Percentiles rank a stretch among this genome's conserved stretches.
Evolutionary conservation across 805 yeast species (phyloP).

Genomic region (Suhomyces faveliae): DNA sequence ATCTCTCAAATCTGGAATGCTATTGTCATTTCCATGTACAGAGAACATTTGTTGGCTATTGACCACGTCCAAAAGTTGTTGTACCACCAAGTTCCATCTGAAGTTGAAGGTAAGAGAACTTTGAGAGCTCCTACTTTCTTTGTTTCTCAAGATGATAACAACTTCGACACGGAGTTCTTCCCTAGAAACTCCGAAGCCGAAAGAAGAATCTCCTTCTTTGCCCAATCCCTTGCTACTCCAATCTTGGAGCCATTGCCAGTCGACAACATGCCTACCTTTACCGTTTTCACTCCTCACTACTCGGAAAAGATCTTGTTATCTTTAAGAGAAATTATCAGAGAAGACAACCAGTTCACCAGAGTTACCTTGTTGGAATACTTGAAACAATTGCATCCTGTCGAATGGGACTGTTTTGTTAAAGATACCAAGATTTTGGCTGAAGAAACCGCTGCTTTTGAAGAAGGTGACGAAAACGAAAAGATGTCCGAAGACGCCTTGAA

Average conservation of each 20-base stretch:
- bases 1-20: slow-evolving; percentile 99
- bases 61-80: slow-evolving; percentile 97
- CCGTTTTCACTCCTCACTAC: slow-evolving; percentile 95
- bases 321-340: slow-evolving; percentile 93
- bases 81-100: slow-evolving; percentile 98
- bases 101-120: slow-evolving; percentile 97
- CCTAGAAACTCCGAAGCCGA: slow-evolving; percentile 98
- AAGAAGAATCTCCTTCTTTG: slow-evolving; percentile 98
- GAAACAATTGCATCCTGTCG: slow-evolving; percentile 93
- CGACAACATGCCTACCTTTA: slow-evolving; percentile 99
- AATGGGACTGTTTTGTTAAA: slow-evolving; percentile 96
- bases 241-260: slow-evolving; percentile 99
- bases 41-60: slow-evolving; percentile 96
- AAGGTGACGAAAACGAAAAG: slow-evolving; percentile 45
- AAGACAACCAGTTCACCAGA: slow-evolving; percentile 94
- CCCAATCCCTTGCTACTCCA: slow-evolving; percentile 97
- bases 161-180: slow-evolving; percentile 94
- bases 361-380: slow-evolving; percentile 91
- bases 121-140: slow-evolving; percentile 98
- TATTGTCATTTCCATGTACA: slow-evolving; percentile 97
- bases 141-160: slow-evolving; percentile 94
- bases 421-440: slow-evolving; percentile 95
- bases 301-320: slow-evolving; percentile 90
- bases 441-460: slow-evolving; percentile 81
- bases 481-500: slow-evolving; percentile 62